Evolutionary conservation across 2,329 filamentous ascomycete genomes (phyloP).

Genomic region (Aspergillus sojae): DNA sequence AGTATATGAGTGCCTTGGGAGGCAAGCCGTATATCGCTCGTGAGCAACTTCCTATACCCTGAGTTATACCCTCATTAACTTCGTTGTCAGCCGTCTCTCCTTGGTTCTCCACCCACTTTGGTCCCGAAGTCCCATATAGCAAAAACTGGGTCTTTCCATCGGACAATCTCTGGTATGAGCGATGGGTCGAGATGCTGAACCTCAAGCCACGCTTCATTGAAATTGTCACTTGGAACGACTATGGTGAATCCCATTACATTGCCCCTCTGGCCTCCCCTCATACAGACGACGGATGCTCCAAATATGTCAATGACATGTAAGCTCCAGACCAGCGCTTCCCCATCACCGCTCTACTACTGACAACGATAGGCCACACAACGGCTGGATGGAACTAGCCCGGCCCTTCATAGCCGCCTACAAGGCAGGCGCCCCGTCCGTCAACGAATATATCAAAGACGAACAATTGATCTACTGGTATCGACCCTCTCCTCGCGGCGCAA

Average conservation of each 20-base stretch:
- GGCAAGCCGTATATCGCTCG: constrained; percentile 55
- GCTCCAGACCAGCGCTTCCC: background rate
- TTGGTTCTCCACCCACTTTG: constrained; percentile 58
- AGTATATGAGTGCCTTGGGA: constrained; percentile 35
- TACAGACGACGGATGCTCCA: constrained; percentile 44
- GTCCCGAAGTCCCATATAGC: constrained; percentile 46
- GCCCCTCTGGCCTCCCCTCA: constrained; percentile 45
- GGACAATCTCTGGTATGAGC: constrained; percentile 48
- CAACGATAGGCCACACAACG: constrained; percentile 49
- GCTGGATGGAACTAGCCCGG: constrained; percentile 58
- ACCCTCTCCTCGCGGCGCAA: constrained; percentile 47
- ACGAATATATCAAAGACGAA: constrained; percentile 49
- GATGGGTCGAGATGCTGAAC: constrained; percentile 46
- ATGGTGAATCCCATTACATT: constrained; percentile 59
- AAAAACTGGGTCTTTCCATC: constrained; percentile 57
- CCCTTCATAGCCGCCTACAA: constrained; percentile 59
- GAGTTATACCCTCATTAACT: background rate
- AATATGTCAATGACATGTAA: constrained; percentile 51
- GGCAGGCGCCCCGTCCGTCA: constrained; percentile 41
- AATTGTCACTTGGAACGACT: constrained; percentile 55
- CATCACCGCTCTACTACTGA: background rate
- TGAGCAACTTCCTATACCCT: constrained; percentile 22
- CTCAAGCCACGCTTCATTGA: constrained; percentile 53
- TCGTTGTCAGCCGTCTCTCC: constrained; percentile 39
- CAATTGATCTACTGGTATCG: constrained; percentile 61